A percentile compares a stretch with the other conserved stretches of the same genome.
These are phyloP conservation scores for Zhuliangozyma parablackwelliae DNA, from an alignment of 1,139 yeast genomes.

Conservation along the genomic window DNA sequence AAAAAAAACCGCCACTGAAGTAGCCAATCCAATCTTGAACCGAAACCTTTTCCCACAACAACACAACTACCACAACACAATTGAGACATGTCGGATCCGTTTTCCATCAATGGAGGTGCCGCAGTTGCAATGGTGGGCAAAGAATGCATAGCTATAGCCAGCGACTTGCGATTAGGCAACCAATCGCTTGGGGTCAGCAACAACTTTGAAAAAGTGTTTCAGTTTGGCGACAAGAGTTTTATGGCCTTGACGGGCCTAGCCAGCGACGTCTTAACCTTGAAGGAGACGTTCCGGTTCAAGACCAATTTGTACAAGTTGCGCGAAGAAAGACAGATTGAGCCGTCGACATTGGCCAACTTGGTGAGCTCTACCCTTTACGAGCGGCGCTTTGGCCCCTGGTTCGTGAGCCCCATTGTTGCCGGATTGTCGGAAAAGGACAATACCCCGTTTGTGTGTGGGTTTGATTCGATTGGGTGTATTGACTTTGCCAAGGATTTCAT, in stretches of 20 bases:
- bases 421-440: slow-evolving; percentile 80
- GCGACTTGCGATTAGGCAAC: slow-evolving; percentile 89
- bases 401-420: slow-evolving; percentile 94
- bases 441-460: slow-evolving; percentile 90
- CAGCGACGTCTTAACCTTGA: slow-evolving; percentile 83
- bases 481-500: slow-evolving; percentile 94
- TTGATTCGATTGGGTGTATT: slow-evolving; percentile 94
- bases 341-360: slow-evolving; percentile 87
- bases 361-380: slow-evolving; percentile 88
- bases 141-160: slow-evolving; percentile 96
- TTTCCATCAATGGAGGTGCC: slow-evolving; percentile 65
- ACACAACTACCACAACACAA: not conserved
- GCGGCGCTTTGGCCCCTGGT: slow-evolving; percentile 93
- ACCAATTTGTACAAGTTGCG: slow-evolving; percentile 84
- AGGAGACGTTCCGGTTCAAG: slow-evolving; percentile 77
- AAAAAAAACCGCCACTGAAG: no score
- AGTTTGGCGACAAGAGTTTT: slow-evolving; percentile 73
- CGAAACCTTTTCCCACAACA: no score
- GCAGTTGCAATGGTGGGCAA: slow-evolving; percentile 99
- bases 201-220: slow-evolving; percentile 88
- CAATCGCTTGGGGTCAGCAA: slow-evolving; percentile 91
- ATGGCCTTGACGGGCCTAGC: slow-evolving; percentile 95
- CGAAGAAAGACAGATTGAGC: slow-evolving; percentile 91
- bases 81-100: slow-evolving; percentile 44
- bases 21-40: no score